Evolutionary conservation across 2,329 filamentous ascomycete species (phyloP).

Genomic region (Cordyceps militaris): DNA sequence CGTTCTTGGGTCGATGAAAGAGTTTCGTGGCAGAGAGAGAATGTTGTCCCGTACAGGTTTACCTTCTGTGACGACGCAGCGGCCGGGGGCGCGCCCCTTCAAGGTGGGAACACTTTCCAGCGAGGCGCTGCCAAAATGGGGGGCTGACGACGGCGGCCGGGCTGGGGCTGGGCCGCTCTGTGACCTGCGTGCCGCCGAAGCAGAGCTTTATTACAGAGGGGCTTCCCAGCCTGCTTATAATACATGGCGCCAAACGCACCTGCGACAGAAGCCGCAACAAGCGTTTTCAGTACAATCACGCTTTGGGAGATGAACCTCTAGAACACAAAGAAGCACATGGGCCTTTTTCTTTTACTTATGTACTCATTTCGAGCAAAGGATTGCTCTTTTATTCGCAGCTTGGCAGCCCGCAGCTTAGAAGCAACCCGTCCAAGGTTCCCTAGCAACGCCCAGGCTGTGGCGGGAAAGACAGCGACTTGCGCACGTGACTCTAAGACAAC

Average conservation of each 20-base stretch:
- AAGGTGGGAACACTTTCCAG: constrained; percentile 4
- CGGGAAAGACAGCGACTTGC: neutral
- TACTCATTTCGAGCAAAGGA: neutral
- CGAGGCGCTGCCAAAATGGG: constrained; percentile 4
- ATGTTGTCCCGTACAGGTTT: constrained; percentile 7
- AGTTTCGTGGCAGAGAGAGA: neutral
- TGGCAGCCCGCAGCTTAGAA: neutral
- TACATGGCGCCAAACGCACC: constrained; percentile 4
- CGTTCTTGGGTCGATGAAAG: neutral
- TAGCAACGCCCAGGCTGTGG: neutral
- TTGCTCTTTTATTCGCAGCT: neutral
- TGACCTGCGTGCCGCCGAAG: too few species aligned
- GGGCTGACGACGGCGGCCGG: neutral
- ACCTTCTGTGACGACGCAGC: neutral
- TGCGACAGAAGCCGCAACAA: constrained; percentile 7
- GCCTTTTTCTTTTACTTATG: neutral
- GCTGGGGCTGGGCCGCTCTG: neutral
- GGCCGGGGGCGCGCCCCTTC: neutral
- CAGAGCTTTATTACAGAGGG: neutral
- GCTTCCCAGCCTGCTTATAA: neutral
- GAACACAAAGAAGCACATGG: too few species aligned
- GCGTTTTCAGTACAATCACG: neutral
- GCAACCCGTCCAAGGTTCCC: neutral
- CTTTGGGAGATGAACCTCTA: neutral
- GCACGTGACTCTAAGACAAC: constrained; percentile 1